Conservation (phyloP, 805 yeast genomes). For the Saccharomycopsis javanensis region DNA sequence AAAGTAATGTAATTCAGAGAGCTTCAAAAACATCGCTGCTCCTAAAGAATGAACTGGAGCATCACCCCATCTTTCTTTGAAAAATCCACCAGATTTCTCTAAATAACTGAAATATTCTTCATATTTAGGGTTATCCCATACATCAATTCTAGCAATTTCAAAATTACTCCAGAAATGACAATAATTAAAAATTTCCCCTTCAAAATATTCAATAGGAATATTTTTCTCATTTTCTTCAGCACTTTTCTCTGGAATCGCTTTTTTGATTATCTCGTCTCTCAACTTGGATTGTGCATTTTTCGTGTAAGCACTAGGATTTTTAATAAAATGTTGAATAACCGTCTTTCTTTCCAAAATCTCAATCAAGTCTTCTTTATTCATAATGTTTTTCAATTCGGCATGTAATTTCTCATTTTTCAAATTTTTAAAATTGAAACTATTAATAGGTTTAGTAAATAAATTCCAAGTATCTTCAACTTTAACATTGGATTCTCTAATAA, state of each 20-base stretch:
- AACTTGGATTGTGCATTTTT: slow-evolving; percentile 19
- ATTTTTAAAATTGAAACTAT: slow-evolving; percentile 26
- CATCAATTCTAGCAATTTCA: slow-evolving; percentile 77
- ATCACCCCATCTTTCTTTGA: slow-evolving; percentile 94
- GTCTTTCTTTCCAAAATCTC: slow-evolving; percentile 22
- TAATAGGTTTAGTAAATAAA: slow-evolving; percentile 41
- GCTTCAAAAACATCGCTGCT: slow-evolving; percentile 60
- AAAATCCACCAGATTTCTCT: slow-evolving; percentile 74
- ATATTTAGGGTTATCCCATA: slow-evolving; percentile 60
- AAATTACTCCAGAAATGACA: slow-evolving; percentile 93
- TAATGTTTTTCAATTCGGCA: slow-evolving; percentile 15
- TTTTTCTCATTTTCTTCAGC: slow-evolving; percentile 15
- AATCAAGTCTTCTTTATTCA: slow-evolving; percentile 24
- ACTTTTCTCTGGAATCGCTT: slow-evolving; percentile 23
- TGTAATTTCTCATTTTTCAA: slow-evolving; percentile 26
- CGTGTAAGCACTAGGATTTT: not conserved
- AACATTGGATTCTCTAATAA: slow-evolving; percentile 39
- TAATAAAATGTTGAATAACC: slow-evolving; percentile 22
- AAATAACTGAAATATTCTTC: slow-evolving; percentile 56
- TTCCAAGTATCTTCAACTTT: slow-evolving; percentile 60
- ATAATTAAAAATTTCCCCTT: slow-evolving; percentile 59
- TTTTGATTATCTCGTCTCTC: slow-evolving; percentile 25
- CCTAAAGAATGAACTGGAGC: slow-evolving; percentile 92
- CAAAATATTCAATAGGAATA: slow-evolving; percentile 45
- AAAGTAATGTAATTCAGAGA: slow-evolving; percentile 75